These are phyloP conservation scores for Pyrenochaeta sp. DNA, from an alignment of 2,329 filamentous ascomycete genomes.

Conservation along the genomic window DNA sequence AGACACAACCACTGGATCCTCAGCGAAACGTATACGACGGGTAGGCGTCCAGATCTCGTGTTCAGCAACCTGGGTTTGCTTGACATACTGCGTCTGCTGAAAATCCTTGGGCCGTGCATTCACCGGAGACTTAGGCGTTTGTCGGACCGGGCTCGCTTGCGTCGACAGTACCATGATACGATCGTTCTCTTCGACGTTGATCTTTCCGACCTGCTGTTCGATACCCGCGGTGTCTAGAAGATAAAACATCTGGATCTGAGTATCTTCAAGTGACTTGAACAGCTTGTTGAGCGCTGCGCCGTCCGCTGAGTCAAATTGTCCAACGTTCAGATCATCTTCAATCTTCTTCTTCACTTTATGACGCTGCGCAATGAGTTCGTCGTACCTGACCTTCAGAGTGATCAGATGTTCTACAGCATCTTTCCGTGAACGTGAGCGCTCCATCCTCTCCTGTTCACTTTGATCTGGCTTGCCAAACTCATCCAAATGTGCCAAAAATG, in stretches of 20 bases:
- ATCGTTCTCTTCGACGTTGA: constrained; percentile 14
- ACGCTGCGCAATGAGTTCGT: constrained; percentile 26
- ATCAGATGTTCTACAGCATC: constrained; percentile 42
- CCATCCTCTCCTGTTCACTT: constrained; percentile 31
- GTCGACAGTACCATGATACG: constrained; percentile 43
- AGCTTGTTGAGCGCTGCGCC: constrained; percentile 35
- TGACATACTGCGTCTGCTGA: constrained; percentile 46
- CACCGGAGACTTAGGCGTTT: constrained; percentile 14
- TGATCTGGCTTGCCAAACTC: constrained; percentile 33
- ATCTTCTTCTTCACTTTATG: constrained; percentile 38
- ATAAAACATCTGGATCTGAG: constrained; percentile 39
- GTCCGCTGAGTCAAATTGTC: constrained; percentile 36
- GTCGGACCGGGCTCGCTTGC: constrained; percentile 34
- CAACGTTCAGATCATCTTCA: constrained; percentile 39
- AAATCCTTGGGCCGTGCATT: constrained; percentile 22
- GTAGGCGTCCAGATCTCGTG: constrained; percentile 38
- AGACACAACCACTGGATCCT: constrained; percentile 23
- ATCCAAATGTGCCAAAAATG: constrained; percentile 37
- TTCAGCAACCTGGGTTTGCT: constrained; percentile 40
- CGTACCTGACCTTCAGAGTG: constrained; percentile 26
- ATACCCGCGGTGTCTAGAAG: constrained; percentile 38
- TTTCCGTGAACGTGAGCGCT: constrained; percentile 36
- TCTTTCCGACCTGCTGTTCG: constrained; percentile 23
- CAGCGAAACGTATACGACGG: constrained; percentile 37
- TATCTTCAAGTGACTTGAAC: constrained; percentile 37